Evolutionary conservation across 1,284 basidiomycete species (phyloP), one percentile per base, ranked within the genome.

Genomic region (Athelia sp.): DNA sequence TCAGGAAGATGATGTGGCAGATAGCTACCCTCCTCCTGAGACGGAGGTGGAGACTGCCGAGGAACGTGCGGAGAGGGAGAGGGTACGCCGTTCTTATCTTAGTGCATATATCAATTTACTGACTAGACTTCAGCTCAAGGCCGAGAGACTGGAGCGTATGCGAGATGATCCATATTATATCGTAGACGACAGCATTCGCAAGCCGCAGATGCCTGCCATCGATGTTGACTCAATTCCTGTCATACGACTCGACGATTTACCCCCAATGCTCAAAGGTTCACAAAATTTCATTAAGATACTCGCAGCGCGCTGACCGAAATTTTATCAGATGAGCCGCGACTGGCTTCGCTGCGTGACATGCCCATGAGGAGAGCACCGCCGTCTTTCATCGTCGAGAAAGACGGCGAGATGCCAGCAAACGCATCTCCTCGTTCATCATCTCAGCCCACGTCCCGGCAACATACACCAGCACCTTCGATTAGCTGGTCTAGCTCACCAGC

Each of bases 91-190:
- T 45, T 19, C 29, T 34, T 22, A 3, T n/a, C n/a, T n/a, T 18
- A 45, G 40, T 23, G 49, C 8, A 11, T 11, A n/a, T 26, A 8
- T 36, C 29, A 51, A 14, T 23, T 49, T 48, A 3, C 36, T 54
- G 14, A 52, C 32, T 13, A 26, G 46, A 21, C n/a, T 50, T 17
- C 57, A 94, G 92, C 74, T 83, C 45, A 85, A 81, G 62, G 83
- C 82, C 18, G 89, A 87, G 55, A 75, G 89, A 36, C 66, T 84
- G 45, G 90, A 87, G 52, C 79, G 85, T 57, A 72, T 84, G 55
- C 79, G 79, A 46, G 88, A 91, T 55, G 91, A 95, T 64, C 93
- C 93, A 9, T 95, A 92, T 67, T 95, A 95, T 62, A 84, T 95
- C 53, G 75, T 81, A 34, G 87, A 89, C 50, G 79, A 82, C 49